These are phyloP conservation scores for Coemansia sp. DNA, from an alignment of 192 early-diverging fungal species.

Conservation along the genomic window DNA sequence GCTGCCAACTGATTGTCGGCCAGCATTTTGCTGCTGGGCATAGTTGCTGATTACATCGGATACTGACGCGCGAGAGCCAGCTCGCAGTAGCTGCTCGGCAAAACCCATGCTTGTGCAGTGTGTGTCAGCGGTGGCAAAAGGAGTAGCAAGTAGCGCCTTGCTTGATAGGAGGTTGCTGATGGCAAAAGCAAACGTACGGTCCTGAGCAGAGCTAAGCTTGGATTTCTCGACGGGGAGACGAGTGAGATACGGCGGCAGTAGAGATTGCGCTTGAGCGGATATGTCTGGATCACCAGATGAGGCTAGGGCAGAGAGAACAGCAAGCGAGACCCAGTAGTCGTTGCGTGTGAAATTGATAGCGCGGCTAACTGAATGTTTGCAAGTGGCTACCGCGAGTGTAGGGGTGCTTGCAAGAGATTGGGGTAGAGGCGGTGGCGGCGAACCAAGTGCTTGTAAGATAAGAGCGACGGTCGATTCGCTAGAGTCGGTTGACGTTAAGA, in stretches of 20 bases:
- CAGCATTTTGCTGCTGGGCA: constrained; percentile 12
- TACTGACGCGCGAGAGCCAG: constrained; percentile 28
- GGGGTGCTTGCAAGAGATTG: constrained; percentile 6
- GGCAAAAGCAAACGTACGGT: constrained; percentile 19
- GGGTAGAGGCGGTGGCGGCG: constrained; percentile 8
- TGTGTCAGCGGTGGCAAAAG: background rate
- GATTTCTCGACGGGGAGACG: constrained; percentile 30
- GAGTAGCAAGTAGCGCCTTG: constrained; percentile 3
- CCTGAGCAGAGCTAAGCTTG: constrained; percentile 9
- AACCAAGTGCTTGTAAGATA: constrained; percentile 30
- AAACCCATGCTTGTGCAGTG: constrained; percentile 36
- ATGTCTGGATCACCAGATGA: constrained; percentile 9
- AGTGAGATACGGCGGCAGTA: constrained; percentile 30
- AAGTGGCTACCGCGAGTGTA: background rate
- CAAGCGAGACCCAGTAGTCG: constrained; percentile 39
- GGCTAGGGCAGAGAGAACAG: constrained; percentile 27
- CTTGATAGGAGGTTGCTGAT: constrained; percentile 25
- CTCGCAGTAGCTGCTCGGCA: constrained; percentile 39
- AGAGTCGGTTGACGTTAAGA: constrained; percentile 21
- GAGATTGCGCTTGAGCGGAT: constrained; percentile 18
- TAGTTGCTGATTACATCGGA: constrained; percentile 30
- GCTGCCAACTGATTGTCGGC: constrained; percentile 6
- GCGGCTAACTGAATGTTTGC: constrained; percentile 12
- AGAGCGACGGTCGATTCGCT: constrained; percentile 14
- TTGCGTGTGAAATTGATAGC: constrained; percentile 16